phyloP scores from a whole-genome alignment of 2,329 filamentous ascomycete species.

The Fusarium sp. region DNA sequence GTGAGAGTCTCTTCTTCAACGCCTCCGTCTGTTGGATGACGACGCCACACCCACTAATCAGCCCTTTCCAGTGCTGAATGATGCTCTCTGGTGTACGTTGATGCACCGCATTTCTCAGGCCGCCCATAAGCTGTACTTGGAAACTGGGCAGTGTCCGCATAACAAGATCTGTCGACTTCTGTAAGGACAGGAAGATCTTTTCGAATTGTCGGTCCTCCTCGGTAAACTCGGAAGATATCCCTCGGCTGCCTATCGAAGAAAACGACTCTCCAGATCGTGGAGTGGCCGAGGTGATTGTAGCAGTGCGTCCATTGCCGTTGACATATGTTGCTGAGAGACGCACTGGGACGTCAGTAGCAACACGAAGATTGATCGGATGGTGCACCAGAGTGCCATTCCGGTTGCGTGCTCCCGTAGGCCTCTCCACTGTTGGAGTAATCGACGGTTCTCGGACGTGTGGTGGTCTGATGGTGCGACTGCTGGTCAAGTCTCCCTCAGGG shows the following conservation, averaged over 20 bases:
- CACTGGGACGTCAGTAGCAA: slow-evolving; percentile 62
- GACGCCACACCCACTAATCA: slow-evolving; percentile 74
- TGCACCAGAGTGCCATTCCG: slow-evolving; percentile 54
- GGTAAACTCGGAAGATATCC: slow-evolving; percentile 66
- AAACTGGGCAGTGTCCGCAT: slow-evolving; percentile 74
- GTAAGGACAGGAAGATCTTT: slow-evolving; percentile 78
- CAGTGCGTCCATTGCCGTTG: slow-evolving; percentile 59
- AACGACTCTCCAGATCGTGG: slow-evolving; percentile 86
- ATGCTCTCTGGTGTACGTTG: slow-evolving; percentile 66
- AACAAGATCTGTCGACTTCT: slow-evolving; percentile 75
- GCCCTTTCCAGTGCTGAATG: slow-evolving; percentile 70
- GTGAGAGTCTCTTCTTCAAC: slow-evolving; percentile 74
- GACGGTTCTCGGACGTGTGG: slow-evolving; percentile 62
- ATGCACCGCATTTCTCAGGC: slow-evolving; percentile 69
- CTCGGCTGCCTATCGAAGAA: slow-evolving; percentile 58
- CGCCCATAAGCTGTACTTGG: slow-evolving; percentile 69
- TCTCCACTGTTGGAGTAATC: slow-evolving; percentile 61
- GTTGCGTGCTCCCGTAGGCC: slow-evolving; percentile 48
- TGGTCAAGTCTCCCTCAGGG: slow-evolving; percentile 31
- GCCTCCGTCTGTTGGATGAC: slow-evolving; percentile 77
- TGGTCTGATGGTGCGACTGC: slow-evolving; percentile 59
- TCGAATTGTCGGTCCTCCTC: slow-evolving; percentile 86
- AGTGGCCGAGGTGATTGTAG: slow-evolving; percentile 67
- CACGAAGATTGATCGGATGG: slow-evolving; percentile 61
- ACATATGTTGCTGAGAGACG: slow-evolving; percentile 54